These are phyloP conservation scores for Lactarius psammicola DNA, from an alignment of 768 basidiomycete genomes.

Conservation along the genomic window DNA sequence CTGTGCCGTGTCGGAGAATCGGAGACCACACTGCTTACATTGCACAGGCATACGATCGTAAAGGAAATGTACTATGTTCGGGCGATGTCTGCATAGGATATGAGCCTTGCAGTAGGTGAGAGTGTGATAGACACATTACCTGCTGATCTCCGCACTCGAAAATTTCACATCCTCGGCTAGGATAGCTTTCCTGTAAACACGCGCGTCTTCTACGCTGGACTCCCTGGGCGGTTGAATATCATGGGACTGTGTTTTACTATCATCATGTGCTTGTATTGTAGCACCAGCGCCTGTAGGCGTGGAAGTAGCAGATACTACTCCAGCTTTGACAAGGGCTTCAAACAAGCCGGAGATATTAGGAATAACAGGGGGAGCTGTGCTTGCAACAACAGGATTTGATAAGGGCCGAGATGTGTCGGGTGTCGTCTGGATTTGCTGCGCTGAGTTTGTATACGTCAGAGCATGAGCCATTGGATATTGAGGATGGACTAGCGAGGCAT, in stretches of 20 bases:
- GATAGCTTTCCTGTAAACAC: conserved; percentile 59
- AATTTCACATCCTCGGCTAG: conserved; percentile 60
- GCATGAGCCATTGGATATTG: conserved; percentile 23
- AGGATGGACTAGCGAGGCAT: conserved; percentile 23
- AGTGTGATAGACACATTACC: conserved; percentile 41
- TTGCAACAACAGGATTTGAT: conserved; percentile 31
- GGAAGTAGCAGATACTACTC: conserved; percentile 58
- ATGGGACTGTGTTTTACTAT: conserved; percentile 34
- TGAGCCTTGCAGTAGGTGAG: conserved; percentile 1
- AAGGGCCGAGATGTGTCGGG: conserved; percentile 21
- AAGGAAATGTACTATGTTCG: conserved; percentile 61
- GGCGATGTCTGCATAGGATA: conserved; percentile 48
- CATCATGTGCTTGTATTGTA: conserved; percentile 30
- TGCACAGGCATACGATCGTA: conserved; percentile 74
- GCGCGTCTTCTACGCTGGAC: conserved; percentile 47
- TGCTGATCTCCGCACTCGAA: conserved; percentile 65
- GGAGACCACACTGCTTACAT: conserved; percentile 92
- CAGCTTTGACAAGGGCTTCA: conserved; percentile 74
- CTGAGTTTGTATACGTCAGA: conserved; percentile 15
- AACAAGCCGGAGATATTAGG: conserved; percentile 55
- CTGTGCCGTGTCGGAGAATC: conserved; percentile 68
- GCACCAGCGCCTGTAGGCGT: conserved; percentile 52
- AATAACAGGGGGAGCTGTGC: conserved; percentile 23
- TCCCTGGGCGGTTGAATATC: conserved; percentile 38
- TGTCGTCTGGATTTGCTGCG: conserved; percentile 14